Base-by-base conservation (phyloP, 495 filamentous ascomycete species). In the Penicillium simplicissimum region DNA sequence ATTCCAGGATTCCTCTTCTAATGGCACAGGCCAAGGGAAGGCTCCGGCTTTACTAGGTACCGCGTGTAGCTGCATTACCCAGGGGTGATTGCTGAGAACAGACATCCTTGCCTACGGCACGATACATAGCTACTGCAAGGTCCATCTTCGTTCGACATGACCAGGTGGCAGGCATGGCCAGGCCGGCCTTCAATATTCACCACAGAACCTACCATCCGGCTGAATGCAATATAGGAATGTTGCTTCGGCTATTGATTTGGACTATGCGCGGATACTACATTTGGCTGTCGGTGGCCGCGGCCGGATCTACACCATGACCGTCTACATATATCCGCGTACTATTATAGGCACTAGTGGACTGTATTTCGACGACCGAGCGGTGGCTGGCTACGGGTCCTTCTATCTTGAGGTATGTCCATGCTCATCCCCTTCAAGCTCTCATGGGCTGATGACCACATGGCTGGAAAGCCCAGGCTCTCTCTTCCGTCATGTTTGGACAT, bases 241-340 rank as follows among this genome's bases (percentile, higher is more conserved):
- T 23, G 14, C 45, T 49, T 49, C 45, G 23, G 25, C 25, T 49
- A 49, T 49, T 49, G 45, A 49, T 49, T 49, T 14, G 28, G 45
- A 49, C 45, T 19, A 49, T 31, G 45, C 45, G 23, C 45, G 23
- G 45, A 28, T 31, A 10, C 14, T 49, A 49, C 4, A n/a, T 8
- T 49, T 15, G 5, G 45, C 45, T 49, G 45, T 31, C 25, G 45
- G 45, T 49, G 45, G 45, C 45, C 25, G 45, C 45, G 45, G n/a
- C 45, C 21, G 25, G 45, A 49, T 49, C 45, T 49, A 49, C 25
- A 23, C 10, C n/a, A n/a, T n/a, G n/a, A n/a, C n/a, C 19, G 45
- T 31, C 28, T 31, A 45, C 45, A 31, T 31, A n/a, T 31, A 49
- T 28, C 25, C 25, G 21, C 9, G 45, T 31, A 25, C 21, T 49